These are phyloP conservation scores for Manihot esculenta DNA, from an alignment of 441 rosid genomes.

Conservation along the genomic window DNA sequence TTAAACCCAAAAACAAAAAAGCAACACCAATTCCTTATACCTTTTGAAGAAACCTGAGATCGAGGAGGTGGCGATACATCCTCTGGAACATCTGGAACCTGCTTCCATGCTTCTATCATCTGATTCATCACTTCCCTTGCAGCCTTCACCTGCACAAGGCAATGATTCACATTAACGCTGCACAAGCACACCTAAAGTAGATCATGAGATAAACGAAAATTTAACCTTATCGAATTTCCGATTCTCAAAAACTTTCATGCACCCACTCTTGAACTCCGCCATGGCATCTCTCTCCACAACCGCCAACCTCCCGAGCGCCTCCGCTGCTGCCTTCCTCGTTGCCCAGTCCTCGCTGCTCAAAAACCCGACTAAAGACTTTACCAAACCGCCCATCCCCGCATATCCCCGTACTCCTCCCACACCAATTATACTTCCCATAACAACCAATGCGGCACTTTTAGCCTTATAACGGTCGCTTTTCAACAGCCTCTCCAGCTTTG, in stretches of 20 bases:
- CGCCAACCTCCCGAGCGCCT: slow-evolving; percentile 73
- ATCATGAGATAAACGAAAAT: background rate
- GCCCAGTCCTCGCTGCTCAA: slow-evolving; percentile 80
- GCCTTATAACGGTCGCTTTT: slow-evolving; percentile 67
- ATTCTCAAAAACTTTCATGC: slow-evolving; percentile 65
- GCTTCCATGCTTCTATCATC: slow-evolving; percentile 87
- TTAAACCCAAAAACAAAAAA: slow-evolving; percentile 9
- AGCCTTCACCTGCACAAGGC: slow-evolving; percentile 67
- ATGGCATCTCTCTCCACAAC: slow-evolving; percentile 58
- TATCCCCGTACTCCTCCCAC: slow-evolving; percentile 56
- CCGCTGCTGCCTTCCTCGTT: slow-evolving; percentile 84
- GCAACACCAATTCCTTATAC: slow-evolving; percentile 26
- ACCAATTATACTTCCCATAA: slow-evolving; percentile 77
- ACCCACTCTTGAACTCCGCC: slow-evolving; percentile 62
- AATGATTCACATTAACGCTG: too few relatives aligned
- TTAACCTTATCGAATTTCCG: slow-evolving; percentile 83
- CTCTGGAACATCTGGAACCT: slow-evolving; percentile 77
- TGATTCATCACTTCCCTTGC: slow-evolving; percentile 88
- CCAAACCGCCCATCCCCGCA: slow-evolving; percentile 44
- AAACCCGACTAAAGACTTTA: slow-evolving; percentile 63
- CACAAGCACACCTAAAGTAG: too few relatives aligned
- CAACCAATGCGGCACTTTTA: slow-evolving; percentile 68
- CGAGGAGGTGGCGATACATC: slow-evolving; percentile 62
- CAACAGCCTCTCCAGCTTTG: slow-evolving; percentile 66
- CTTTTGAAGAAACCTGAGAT: slow-evolving; percentile 67